Percentiles rank a stretch among this genome's conserved stretches.
These are phyloP conservation scores for Vanderwaltozyma tropicalis DNA, from an alignment of 805 yeast genomes.

Conservation along the genomic window DNA sequence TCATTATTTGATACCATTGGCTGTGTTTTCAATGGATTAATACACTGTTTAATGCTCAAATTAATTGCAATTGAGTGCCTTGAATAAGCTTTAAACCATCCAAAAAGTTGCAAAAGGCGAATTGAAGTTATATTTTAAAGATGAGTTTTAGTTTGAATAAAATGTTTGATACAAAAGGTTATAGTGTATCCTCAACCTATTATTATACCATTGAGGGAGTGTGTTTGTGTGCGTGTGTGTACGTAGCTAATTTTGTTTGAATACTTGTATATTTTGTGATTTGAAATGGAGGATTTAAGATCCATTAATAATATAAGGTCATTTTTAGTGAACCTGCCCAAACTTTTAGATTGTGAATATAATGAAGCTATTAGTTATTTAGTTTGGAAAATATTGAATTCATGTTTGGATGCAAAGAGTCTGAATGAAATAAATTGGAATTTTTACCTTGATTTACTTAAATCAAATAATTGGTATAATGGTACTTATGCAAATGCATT, in stretches of 20 bases:
- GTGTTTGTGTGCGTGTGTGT: no score
- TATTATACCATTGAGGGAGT: no score
- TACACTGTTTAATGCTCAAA: no score
- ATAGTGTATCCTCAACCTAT: no score
- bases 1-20: no score
- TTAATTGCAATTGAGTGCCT: no score
- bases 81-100: no score
- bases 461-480: conserved; percentile 13
- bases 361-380: conserved; percentile 18
- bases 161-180: no score
- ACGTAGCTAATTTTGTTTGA: background rate
- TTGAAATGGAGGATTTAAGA: background rate
- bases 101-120: no score
- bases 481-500: conserved; percentile 12
- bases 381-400: conserved; percentile 20
- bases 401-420: conserved; percentile 7
- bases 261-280: background rate
- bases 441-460: conserved; percentile 10
- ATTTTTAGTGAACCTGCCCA: conserved; percentile 21
- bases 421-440: conserved; percentile 16
- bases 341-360: conserved; percentile 16
- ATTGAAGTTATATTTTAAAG: no score
- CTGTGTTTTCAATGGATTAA: no score
- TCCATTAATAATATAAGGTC: conserved; percentile 12
- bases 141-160: no score